Base-by-base conservation (phyloP, 192 early-diverging fungal species). In the Coemansia umbellata region DNA sequence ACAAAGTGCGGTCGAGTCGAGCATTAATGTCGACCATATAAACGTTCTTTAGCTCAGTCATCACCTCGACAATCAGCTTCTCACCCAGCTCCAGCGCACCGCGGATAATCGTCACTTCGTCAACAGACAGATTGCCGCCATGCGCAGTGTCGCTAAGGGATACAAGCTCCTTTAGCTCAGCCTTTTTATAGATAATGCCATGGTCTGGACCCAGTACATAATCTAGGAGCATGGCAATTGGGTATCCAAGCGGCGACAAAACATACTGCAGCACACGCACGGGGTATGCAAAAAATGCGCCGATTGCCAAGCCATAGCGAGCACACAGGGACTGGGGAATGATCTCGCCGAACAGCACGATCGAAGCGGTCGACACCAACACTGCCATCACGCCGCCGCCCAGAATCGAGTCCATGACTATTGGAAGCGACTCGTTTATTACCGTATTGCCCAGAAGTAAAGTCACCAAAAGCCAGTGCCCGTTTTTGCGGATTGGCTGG, bases 291-390 rank as follows among this genome's bases (percentile, higher is more conserved):
- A 95, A 92, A 33, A 86, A 84, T 4, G 95, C 91, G 4, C 95
- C 95, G 27, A 98, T 82, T 3, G 84, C 82, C 32, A 98, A 80
- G 0, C 95, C 93, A 64, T 95, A 85, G 8, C 88, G 81, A 6
- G 92, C 84, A 53, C 92, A 95, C 6, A 95, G 75, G 8, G 93
- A 87, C 56, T 95, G 93, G 17, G 95, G 93, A 49, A 97, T 88
- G 44, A 97, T 91, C 82, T 98, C 96, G 54, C 96, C 91, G 76
- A 94, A 97, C 31, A 97, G 55, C 9, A 99, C 89, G 55, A 99
- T 91, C 31, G 94, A 68, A 0, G 81, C 83, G 1, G 92, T 96
- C 5, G 93, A 95, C 13, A 89, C 82, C 4, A 97, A 58, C 17
- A 99, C 85, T 21, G 94, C 96, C 17, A 86, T 74, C 1, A 91